These are phyloP conservation scores for Erucastrum elatum DNA, from an alignment of 345 rosid genomes.

Conservation along the genomic window DNA sequence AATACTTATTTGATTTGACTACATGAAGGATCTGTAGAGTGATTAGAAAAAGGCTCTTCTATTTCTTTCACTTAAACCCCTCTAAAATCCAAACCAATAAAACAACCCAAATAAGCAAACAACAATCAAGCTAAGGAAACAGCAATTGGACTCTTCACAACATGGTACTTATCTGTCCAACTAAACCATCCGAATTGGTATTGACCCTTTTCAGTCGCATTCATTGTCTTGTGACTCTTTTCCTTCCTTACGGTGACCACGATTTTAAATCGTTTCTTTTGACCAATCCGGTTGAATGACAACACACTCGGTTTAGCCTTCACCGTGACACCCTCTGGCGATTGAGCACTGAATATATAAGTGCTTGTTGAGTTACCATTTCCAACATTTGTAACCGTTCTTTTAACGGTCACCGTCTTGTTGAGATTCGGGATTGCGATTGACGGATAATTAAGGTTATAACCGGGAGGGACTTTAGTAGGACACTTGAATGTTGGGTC, in stretches of 20 bases:
- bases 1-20: neutral
- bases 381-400: slow-evolving; percentile 80
- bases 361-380: slow-evolving; percentile 40
- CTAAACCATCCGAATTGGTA: slow-evolving; percentile 76
- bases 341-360: slow-evolving; percentile 44
- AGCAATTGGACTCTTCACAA: slow-evolving; percentile 71
- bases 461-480: slow-evolving; percentile 23
- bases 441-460: slow-evolving; percentile 71
- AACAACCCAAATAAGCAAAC: neutral
- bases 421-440: slow-evolving; percentile 50
- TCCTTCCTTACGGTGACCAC: slow-evolving; percentile 28
- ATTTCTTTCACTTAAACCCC: slow-evolving; percentile 9
- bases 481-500: slow-evolving; percentile 52
- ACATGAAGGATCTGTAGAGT: neutral
- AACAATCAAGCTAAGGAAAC: slow-evolving; percentile 48
- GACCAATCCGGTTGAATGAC: slow-evolving; percentile 45
- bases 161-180: slow-evolving; percentile 58
- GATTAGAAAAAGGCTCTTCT: neutral
- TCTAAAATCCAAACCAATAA: neutral
- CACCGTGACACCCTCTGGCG: slow-evolving; percentile 54
- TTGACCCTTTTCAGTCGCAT: slow-evolving; percentile 32
- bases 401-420: slow-evolving; percentile 36
- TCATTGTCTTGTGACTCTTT: neutral
- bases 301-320: slow-evolving; percentile 52
- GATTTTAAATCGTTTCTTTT: slow-evolving; percentile 59